A percentile compares a stretch with the other conserved stretches of the same genome.
Conservation (phyloP, 176 grass and related monocot genomes). For the Eragrostis nindensis region DNA sequence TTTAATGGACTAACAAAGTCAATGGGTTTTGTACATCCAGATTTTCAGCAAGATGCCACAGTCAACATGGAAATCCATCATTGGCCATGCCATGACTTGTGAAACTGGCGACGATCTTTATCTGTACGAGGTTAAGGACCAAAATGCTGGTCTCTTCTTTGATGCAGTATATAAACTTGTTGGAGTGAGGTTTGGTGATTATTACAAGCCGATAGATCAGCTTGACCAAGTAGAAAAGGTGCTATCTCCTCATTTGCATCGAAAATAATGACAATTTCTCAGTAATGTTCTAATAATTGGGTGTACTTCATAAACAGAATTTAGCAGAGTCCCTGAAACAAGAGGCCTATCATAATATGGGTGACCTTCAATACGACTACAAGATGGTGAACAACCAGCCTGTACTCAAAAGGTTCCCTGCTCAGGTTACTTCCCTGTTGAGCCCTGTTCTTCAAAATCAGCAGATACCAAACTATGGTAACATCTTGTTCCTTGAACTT, state of each 20-base stretch:
- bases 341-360: slow-evolving; percentile 51
- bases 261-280: background rate
- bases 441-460: slow-evolving; percentile 28
- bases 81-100: slow-evolving; percentile 55
- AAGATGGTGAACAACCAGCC: slow-evolving; percentile 52
- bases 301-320: slow-evolving; percentile 43
- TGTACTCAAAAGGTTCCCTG: slow-evolving; percentile 28
- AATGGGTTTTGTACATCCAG: slow-evolving; percentile 34
- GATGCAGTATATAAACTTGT: slow-evolving; percentile 57
- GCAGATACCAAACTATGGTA: slow-evolving; percentile 43
- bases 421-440: slow-evolving; percentile 16
- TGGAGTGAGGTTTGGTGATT: slow-evolving; percentile 51
- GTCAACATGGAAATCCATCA: slow-evolving; percentile 53
- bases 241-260: background rate
- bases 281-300: slow-evolving; percentile 19
- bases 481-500: background rate
- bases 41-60: slow-evolving; percentile 53
- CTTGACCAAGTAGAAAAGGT: slow-evolving; percentile 48
- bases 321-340: slow-evolving; percentile 36
- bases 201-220: slow-evolving; percentile 49
- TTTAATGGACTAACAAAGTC: slow-evolving; percentile 23
- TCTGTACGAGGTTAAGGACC: slow-evolving; percentile 17
- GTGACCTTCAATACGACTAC: slow-evolving; percentile 39
- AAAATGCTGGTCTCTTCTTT: slow-evolving; percentile 41
- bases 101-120: slow-evolving; percentile 28